phyloP scores from a whole-genome alignment of 2,329 filamentous ascomycete species.

The Dryadomyces sulphureus region DNA sequence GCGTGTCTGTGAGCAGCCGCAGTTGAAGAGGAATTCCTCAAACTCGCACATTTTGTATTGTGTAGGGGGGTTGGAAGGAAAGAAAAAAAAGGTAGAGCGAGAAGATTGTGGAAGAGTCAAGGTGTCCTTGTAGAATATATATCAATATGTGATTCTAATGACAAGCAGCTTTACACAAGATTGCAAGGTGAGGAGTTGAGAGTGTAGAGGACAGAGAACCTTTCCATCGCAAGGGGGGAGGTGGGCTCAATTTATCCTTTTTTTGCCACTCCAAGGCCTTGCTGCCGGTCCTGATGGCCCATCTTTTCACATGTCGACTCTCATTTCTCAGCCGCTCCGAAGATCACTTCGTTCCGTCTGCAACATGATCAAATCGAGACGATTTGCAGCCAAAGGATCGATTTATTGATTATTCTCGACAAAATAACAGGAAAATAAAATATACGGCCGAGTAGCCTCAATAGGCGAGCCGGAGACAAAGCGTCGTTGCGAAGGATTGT shows the following conservation, averaged over 20 bases:
- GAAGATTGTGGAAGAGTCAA: neutral
- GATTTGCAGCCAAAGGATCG: too few relatives aligned
- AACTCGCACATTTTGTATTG: conserved; percentile 48
- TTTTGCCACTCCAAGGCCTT: neutral
- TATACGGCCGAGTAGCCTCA: neutral
- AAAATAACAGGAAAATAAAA: neutral
- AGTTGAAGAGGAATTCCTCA: conserved; percentile 54
- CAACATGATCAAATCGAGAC: too few relatives aligned
- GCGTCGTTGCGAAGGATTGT: neutral
- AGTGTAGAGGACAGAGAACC: neutral
- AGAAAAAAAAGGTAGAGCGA: neutral
- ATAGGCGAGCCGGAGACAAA: neutral
- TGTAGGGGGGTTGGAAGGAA: neutral
- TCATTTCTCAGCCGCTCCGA: neutral
- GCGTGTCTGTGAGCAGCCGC: conserved; percentile 43
- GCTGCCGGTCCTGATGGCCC: neutral
- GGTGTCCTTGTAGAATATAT: neutral
- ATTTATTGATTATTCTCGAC: neutral
- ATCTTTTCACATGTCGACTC: neutral
- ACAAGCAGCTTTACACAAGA: too few relatives aligned
- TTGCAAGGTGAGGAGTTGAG: too few relatives aligned
- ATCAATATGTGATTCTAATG: too few relatives aligned
- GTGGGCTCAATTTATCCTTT: neutral
- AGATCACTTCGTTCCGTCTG: neutral
- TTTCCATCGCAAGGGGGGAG: neutral